phyloP scores from a whole-genome alignment of 2,329 filamentous ascomycete species.

The Colletotrichum ledebouriae region DNA sequence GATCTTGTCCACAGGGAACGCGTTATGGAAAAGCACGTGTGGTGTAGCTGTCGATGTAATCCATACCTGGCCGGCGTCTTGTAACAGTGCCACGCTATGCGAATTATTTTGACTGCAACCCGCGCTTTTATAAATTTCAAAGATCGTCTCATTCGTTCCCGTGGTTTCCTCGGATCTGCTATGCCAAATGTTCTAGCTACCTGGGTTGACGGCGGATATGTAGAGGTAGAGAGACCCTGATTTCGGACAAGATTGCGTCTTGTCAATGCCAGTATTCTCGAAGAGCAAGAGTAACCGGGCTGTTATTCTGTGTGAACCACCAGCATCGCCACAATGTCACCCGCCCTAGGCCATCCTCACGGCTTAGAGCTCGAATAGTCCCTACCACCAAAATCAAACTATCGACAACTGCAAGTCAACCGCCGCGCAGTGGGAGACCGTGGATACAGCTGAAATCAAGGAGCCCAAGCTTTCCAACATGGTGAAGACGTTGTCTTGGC shows the following conservation, averaged over 20 bases:
- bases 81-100: not conserved
- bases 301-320: no score
- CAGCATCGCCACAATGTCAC: no score
- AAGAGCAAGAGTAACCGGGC: no score
- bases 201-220: not conserved
- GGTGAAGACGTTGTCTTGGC: not conserved
- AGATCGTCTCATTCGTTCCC: not conserved
- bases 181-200: not conserved
- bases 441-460: not conserved
- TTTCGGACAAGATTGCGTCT: no score
- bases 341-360: no score
- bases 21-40: not conserved
- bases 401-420: not conserved
- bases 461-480: not conserved
- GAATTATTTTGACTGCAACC: not conserved
- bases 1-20: not conserved
- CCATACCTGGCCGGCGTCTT: not conserved
- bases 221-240: no score
- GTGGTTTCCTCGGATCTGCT: not conserved
- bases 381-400: not conserved
- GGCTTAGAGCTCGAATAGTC: no score
- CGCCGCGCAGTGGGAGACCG: not conserved
- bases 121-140: not conserved
- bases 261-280: no score
- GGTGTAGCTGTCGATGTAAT: not conserved